Evolutionary conservation across 371 early-diverging fungal genomes (phyloP).

Genomic region (Parasitella parasitica): DNA sequence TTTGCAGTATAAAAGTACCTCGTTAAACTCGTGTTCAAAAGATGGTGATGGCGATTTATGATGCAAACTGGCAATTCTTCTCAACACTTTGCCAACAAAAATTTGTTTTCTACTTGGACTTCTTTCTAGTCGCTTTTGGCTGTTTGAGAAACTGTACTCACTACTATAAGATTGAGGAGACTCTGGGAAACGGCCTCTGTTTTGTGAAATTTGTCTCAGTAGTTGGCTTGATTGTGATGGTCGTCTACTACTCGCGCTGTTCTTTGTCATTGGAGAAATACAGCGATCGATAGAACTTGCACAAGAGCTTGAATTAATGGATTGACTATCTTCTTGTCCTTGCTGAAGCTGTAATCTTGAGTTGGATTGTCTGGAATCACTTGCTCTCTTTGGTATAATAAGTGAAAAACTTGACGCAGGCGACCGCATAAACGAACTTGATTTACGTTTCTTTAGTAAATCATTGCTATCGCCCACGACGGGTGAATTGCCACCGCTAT

Average conservation of each 20-base stretch:
- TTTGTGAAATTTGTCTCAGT: neutral
- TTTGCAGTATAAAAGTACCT: neutral
- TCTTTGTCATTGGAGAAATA: neutral
- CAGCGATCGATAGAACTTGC: constrained; percentile 10
- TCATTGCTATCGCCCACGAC: neutral
- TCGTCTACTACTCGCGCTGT: neutral
- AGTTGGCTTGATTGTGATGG: constrained; percentile 8
- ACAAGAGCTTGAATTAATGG: constrained; percentile 6
- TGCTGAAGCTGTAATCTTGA: neutral
- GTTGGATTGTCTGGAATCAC: constrained; percentile 13
- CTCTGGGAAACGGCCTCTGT: neutral
- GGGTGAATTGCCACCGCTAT: neutral
- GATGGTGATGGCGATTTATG: constrained; percentile 4
- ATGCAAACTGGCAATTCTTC: constrained; percentile 18
- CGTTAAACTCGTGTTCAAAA: neutral
- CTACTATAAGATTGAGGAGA: constrained; percentile 3
- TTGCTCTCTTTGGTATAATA: constrained; percentile 26
- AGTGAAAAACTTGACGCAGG: constrained; percentile 45
- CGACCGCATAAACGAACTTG: constrained; percentile 37
- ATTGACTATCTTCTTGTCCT: constrained; percentile 3
- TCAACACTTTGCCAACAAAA: constrained; percentile 17
- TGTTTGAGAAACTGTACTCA: neutral
- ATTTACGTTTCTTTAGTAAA: constrained; percentile 28
- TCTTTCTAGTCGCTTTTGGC: neutral
- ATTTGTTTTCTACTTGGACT: constrained; percentile 2